Evolutionary conservation across 2,329 filamentous ascomycete genomes (phyloP), one percentile per base, ranked within the genome.

Genomic region (Colletotrichum tanaceti): DNA sequence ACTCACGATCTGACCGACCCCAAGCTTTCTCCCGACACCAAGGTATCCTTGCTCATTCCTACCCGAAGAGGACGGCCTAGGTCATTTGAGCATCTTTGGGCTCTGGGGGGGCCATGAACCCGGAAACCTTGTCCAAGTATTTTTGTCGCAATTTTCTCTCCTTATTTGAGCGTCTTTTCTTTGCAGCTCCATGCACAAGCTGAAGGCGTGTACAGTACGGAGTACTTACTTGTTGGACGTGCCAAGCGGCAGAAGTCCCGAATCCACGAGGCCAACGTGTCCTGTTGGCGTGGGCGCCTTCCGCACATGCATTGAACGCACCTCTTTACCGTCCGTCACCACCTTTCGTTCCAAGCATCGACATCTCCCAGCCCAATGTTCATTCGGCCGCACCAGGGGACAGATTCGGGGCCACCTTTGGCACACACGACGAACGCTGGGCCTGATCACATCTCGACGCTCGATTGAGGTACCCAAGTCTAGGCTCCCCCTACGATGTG

Each of bases 401-500:
- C 14, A 47, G 32, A 24, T 18, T 4, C 28, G n/a, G 54, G 24
- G 9, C 54, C 49, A 43, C n/a, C n/a, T n/a, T n/a, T 10, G 47
- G 14, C 43, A 64, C 41, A 65, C 55, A 47, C 44, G 55, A 69
- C 62, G 66, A 69, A 69, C 66, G 39, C 62, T 39, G 18, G 66
- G 62, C 66, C 66, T 69, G 66, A 60, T 69, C 66, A 14, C 62
- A 49, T 24, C 43, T 55, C 38, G 62, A 52, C 39, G 22, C 55
- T 35, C 50, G 64, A 46, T 43, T 39, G 22, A 32, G 22, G 20
- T 49, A 38, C 43, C 43, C 32, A 22, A 49, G 44, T 59, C 57
- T 39, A 49, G 28, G 43, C 44, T 35, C 32, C 4, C 28, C 32
- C 55, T 28, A 24, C 11, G n/a, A n/a, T n/a, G n/a, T n/a, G n/a